phyloP scores from a whole-genome alignment of 2,329 filamentous ascomycete species.

The Diaporthe batatas region DNA sequence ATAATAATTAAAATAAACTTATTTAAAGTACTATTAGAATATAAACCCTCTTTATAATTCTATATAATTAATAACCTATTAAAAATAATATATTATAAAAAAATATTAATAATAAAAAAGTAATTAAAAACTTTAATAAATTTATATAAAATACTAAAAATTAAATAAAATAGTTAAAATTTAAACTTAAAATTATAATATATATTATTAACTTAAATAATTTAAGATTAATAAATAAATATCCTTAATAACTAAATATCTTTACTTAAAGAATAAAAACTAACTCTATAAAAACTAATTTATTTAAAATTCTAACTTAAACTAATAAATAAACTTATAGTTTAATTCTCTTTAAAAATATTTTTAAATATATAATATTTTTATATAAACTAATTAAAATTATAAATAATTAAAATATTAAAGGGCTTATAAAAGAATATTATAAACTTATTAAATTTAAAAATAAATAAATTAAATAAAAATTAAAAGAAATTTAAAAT shows the following conservation, averaged over 20 bases:
- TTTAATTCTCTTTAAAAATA: not conserved
- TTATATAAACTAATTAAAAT: not conserved
- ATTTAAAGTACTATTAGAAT: not conserved
- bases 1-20: not conserved
- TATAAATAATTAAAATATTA: too few relatives aligned
- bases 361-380: not conserved
- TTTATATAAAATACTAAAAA: not conserved
- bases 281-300: not conserved
- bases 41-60: not conserved
- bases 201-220: not conserved
- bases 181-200: not conserved
- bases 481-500: too few relatives aligned
- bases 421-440: fast-evolving
- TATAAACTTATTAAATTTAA: too few relatives aligned
- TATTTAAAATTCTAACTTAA: not conserved
- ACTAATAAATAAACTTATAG: not conserved
- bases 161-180: not conserved
- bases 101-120: not conserved
- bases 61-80: not conserved
- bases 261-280: not conserved
- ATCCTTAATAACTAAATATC: not conserved
- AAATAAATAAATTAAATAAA: too few relatives aligned
- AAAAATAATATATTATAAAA: not conserved
- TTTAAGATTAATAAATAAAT: not conserved
- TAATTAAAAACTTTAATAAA: not conserved